These are phyloP conservation scores for Wickerhamomyces alni DNA, from an alignment of 805 yeast species.

Conservation along the genomic window DNA sequence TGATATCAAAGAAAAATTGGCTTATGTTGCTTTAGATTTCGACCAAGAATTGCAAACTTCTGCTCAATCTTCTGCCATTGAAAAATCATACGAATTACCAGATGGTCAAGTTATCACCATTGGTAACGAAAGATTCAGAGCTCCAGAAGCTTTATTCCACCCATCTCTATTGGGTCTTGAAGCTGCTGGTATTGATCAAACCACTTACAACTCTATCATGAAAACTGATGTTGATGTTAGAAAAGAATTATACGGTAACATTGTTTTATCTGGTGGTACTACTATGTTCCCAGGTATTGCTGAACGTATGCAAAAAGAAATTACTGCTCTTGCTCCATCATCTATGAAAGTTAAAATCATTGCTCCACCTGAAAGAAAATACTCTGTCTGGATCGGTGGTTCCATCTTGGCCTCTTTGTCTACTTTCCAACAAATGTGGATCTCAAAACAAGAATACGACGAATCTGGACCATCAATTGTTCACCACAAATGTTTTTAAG, in stretches of 20 bases:
- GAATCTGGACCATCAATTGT: constrained; percentile 99
- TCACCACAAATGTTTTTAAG: constrained; percentile 45
- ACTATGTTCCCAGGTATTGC: constrained; percentile 99
- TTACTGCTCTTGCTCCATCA: constrained; percentile 98
- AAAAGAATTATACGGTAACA: constrained; percentile 98
- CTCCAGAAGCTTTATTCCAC: constrained; percentile 99
- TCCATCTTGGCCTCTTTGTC: constrained; percentile 97
- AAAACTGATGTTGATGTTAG: constrained; percentile 99
- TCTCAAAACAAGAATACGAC: constrained; percentile 99
- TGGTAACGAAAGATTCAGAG: constrained; percentile 99
- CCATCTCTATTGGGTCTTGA: constrained; percentile 88
- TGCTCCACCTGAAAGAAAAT: constrained; percentile 99
- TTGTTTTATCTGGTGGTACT: constrained; percentile 99
- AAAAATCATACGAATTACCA: constrained; percentile 98
- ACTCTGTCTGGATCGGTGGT: constrained; percentile 99
- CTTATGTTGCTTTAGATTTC: constrained; percentile 98
- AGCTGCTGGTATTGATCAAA: constrained; percentile 99
- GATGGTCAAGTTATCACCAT: constrained; percentile 99
- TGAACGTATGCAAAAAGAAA: constrained; percentile 99
- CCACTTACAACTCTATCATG: constrained; percentile 68
- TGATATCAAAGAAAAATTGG: constrained; percentile 92
- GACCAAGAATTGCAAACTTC: constrained; percentile 99
- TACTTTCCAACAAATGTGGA: constrained; percentile 99
- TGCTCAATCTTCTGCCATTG: constrained; percentile 95
- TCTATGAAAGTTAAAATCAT: constrained; percentile 99